Conservation (phyloP, 2,329 filamentous ascomycete species). For the Penicillium olsonii region DNA sequence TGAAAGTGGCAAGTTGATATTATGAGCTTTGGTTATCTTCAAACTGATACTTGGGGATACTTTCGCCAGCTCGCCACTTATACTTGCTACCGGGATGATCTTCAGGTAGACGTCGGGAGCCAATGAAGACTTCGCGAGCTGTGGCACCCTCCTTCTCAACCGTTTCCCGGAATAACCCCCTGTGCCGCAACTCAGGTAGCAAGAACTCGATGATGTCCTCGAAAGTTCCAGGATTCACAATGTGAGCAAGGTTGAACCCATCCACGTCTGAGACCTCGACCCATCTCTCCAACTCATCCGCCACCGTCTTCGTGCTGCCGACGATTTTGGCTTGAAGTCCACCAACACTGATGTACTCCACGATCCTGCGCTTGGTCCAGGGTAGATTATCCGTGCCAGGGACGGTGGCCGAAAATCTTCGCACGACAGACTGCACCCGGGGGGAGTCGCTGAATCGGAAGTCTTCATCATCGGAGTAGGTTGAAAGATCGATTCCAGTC, state of each 20-base stretch:
- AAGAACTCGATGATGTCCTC: conserved; percentile 26
- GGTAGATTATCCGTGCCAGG: conserved; percentile 33
- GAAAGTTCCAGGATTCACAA: conserved; percentile 21
- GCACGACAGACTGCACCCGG: conserved; percentile 31
- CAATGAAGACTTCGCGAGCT: conserved; percentile 8
- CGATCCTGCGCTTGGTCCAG: conserved; percentile 31
- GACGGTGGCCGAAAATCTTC: conserved; percentile 38
- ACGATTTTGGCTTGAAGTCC: conserved; percentile 7
- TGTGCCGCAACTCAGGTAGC: conserved; percentile 18
- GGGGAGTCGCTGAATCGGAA: conserved; percentile 38
- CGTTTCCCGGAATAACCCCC: not conserved
- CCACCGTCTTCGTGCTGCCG: conserved; percentile 4
- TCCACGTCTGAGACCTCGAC: conserved; percentile 22
- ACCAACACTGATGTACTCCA: conserved; percentile 25
- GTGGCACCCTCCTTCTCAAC: conserved; percentile 5
- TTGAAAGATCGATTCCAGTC: conserved; percentile 33
- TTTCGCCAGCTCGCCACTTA: conserved; percentile 6
- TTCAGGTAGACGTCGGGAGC: conserved; percentile 3
- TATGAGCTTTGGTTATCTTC: no score
- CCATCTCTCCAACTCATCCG: conserved; percentile 17
- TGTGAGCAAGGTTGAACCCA: conserved; percentile 25
- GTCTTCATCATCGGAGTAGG: conserved; percentile 40
- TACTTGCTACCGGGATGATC: conserved; percentile 9
- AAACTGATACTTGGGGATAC: conserved; percentile 3
- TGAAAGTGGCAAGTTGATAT: not conserved